Evolutionary conservation across 148 eudicot genomes (phyloP), one percentile per base, ranked within the genome.

Genomic region (Fagopyrum homotropicum): DNA sequence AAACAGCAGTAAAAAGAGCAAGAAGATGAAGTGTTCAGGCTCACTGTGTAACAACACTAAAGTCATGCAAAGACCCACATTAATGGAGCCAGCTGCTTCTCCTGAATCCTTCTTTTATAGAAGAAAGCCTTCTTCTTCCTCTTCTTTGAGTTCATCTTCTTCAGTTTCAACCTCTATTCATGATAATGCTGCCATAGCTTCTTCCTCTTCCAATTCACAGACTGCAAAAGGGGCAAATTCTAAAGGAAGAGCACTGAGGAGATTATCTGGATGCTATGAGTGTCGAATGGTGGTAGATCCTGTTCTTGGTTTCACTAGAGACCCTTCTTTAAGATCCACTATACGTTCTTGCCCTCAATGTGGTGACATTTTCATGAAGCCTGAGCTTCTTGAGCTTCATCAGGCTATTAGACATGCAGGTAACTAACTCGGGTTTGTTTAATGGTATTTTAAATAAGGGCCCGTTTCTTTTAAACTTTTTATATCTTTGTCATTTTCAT

Each of bases 381-480:
- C 95, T 81, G 97, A 93, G 51, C 80, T 86, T 75, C 75, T 93
- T 83, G 97, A 93, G 84, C 88, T 89, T 77, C 98, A 93, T 87
- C 98, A 88, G 57, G 82, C 90, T 82, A 88, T 89, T 73, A 87
- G 86, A 52, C 98, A 93, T 89, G 98, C 98, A 71, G 98, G 98
- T 93, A 85, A 22, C 1, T 55, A 8, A 49, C 3, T 49, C 40
- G 3, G 40, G 3, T 35, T 35, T 35, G 0, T 35, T 35, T 35
- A 1, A 35, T 35, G 0, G 1, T 35, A 35, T 35, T 35, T 35
- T 22, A 22, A 22, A 22, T 22, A 22, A 22, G 26, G 26, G 0
- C 0, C 26, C 26, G 26, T 22, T 22, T 22, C 0, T 22, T 22
- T 22, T 22, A 22, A 22, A 22, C 26, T 22, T 22, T 22, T 22